Percentiles rank a stretch among this genome's conserved stretches.
phyloP scores from a whole-genome alignment of 805 yeast species.

The Candida xiaguanensis region DNA sequence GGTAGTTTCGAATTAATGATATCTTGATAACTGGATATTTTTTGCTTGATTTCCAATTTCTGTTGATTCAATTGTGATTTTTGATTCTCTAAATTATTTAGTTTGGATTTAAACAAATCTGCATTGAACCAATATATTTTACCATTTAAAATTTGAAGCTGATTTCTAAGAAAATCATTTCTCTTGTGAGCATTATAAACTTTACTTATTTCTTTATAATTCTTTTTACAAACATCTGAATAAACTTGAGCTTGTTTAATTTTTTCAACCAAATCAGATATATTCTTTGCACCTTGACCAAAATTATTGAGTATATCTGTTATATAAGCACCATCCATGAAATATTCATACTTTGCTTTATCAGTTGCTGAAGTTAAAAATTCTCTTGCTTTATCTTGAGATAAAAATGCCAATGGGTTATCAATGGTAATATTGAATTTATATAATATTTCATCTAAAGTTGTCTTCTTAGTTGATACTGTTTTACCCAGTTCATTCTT shows the following conservation, averaged over 20 bases:
- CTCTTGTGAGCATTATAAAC: conserved; percentile 32
- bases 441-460: conserved; percentile 64
- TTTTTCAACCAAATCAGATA: conserved; percentile 25
- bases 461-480: conserved; percentile 58
- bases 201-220: conserved; percentile 25
- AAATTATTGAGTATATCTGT: conserved; percentile 62
- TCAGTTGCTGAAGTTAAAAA: conserved; percentile 78
- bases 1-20: background rate
- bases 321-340: conserved; percentile 76
- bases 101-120: conserved; percentile 22
- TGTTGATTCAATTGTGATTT: conserved; percentile 6
- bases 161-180: conserved; percentile 30
- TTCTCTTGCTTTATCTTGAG: conserved; percentile 92
- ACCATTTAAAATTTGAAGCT: conserved; percentile 33
- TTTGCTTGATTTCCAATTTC: conserved; percentile 12
- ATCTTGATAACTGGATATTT: conserved; percentile 7
- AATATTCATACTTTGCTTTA: conserved; percentile 65
- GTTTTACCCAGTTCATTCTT: conserved; percentile 48
- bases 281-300: conserved; percentile 24
- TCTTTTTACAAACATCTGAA: conserved; percentile 21
- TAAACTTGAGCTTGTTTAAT: conserved; percentile 22
- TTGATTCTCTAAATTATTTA: conserved; percentile 12
- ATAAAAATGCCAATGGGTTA: conserved; percentile 87
- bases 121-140: conserved; percentile 43
- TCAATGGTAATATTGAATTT: conserved; percentile 75